phyloP scores from a whole-genome alignment of 2,329 filamentous ascomycete species.

The Cladorrhinum sp. region DNA sequence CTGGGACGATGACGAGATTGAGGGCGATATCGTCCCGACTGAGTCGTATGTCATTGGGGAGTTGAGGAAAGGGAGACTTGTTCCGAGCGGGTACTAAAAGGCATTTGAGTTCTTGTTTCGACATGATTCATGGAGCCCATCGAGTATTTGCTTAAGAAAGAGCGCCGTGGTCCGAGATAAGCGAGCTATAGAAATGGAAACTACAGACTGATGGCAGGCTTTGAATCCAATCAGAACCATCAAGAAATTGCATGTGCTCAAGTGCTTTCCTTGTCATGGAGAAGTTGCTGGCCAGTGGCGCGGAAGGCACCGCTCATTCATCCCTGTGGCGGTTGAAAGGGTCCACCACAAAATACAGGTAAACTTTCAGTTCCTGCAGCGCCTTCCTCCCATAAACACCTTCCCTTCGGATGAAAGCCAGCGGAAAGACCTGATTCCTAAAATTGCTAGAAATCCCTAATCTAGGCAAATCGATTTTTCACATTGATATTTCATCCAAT shows the following conservation, averaged over 20 bases:
- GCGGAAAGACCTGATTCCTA: too few relatives aligned
- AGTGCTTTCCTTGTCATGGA: neutral
- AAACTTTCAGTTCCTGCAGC: neutral
- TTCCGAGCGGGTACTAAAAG: neutral
- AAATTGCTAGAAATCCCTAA: too few relatives aligned
- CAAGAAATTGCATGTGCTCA: too few relatives aligned
- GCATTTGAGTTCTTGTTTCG: neutral
- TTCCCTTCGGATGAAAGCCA: neutral
- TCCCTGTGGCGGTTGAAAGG: neutral
- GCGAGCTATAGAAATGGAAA: too few relatives aligned
- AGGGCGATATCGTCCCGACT: neutral
- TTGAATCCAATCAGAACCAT: too few relatives aligned
- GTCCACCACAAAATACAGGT: neutral
- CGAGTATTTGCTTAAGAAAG: too few relatives aligned
- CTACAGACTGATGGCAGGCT: too few relatives aligned
- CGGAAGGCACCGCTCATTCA: neutral
- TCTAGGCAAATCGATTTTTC: too few relatives aligned
- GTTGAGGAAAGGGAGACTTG: neutral
- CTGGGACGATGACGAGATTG: neutral
- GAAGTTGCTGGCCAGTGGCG: neutral
- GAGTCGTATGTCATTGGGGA: neutral
- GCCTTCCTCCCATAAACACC: neutral
- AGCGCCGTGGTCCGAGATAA: too few relatives aligned
- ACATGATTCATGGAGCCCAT: neutral
- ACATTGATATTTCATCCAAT: too few relatives aligned